Conservation (phyloP, 2,329 filamentous ascomycete species). For the Dothideomycetes sp. region DNA sequence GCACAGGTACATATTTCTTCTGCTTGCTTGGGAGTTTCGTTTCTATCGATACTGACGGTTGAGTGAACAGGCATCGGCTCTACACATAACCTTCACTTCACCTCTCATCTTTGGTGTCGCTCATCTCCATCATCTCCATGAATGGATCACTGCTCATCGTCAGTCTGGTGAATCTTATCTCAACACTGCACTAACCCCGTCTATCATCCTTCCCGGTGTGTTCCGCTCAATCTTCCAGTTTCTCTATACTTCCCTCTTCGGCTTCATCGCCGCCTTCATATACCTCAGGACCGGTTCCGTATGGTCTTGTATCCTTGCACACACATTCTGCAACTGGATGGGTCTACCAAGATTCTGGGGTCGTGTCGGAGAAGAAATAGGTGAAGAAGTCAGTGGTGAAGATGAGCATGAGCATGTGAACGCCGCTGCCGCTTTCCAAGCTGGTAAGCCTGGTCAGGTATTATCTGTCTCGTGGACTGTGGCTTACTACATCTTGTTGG, state of each 20-base stretch:
- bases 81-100: constrained; percentile 63
- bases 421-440: constrained; percentile 23
- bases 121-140: constrained; percentile 92
- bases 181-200: constrained; percentile 28
- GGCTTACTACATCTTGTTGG: constrained; percentile 68
- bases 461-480: constrained; percentile 56
- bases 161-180: constrained; percentile 40
- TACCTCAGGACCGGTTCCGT: constrained; percentile 79
- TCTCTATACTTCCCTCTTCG: constrained; percentile 83
- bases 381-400: constrained; percentile 19
- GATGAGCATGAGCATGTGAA: constrained; percentile 12
- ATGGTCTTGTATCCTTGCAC: constrained; percentile 63
- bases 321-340: constrained; percentile 87
- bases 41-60: not conserved
- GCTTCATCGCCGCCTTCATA: constrained; percentile 84
- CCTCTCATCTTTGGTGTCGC: constrained; percentile 88
- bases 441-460: constrained; percentile 20
- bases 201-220: constrained; percentile 32
- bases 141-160: constrained; percentile 76
- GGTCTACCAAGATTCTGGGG: constrained; percentile 84
- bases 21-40: not conserved
- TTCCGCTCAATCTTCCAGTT: constrained; percentile 75
- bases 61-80: constrained; percentile 21
- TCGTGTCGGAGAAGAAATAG: constrained; percentile 48
- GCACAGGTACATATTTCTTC: constrained; percentile 43